Base-by-base conservation (phyloP, 441 rosid genomes). In the Jatropha multifida region DNA sequence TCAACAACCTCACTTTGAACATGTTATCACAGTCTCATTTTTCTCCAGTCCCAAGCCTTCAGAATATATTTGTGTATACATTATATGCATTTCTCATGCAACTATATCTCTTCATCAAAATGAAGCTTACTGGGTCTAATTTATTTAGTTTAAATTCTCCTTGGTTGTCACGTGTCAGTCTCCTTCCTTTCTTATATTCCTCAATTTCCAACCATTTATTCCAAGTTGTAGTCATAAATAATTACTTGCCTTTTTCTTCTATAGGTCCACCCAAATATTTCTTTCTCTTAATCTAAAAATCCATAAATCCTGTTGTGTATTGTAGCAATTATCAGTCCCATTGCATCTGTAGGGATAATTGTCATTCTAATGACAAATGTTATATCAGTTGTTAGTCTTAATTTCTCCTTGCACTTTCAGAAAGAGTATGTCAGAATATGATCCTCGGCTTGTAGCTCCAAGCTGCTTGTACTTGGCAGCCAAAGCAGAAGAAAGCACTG, bases 401-500 rank as follows among this genome's bases (percentile, higher is more conserved):
- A 68, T 58, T 76, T 64, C 37, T 65, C 51, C 49, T 32, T 80
- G 66, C 64, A 49, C 69, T 85, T 77, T 48, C 89, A 95, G 99
- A 79, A 95, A 86, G 89, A 90, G 96, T 75, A 85, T 95, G 92
- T 83, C 92, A 32, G 97, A 93, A 71, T 93, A 90, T 74, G 98
- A 95, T 84, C 99, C 99, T 37, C 86, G 92, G 17, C 93, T 93
- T 77, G 98, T 93, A 59, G 95, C 97, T 81, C 98, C 99, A 20
- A 84, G 93, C 67, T 95, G 98, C 89, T 88, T 95, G 85, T 95
- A 93, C 82, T 84, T 93, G 88, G 99, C 98, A 62, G 88, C 98
- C 49, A 95, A 95, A 84, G 99, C 97, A 77, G 99, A 95, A 84
- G 99, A 95, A 87, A 90, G 98, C 91, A 92, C 92, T 4, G 87